A percentile compares a stretch with the other conserved stretches of the same genome.
phyloP scores from a whole-genome alignment of 805 yeast species.

The Candida parachauliodes region DNA sequence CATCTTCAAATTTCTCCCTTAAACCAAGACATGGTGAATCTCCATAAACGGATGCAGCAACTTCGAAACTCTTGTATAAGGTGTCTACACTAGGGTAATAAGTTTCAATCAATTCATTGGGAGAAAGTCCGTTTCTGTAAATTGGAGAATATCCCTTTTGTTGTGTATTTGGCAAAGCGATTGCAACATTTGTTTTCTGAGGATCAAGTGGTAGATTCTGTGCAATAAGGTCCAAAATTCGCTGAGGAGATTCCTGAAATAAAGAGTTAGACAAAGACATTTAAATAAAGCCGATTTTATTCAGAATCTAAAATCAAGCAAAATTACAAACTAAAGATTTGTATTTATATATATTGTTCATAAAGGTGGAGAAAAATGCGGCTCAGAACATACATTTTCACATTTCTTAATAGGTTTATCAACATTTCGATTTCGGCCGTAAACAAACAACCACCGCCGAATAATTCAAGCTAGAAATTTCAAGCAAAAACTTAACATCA shows the following conservation, averaged over 20 bases:
- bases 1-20: conserved; percentile 27
- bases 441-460: no score
- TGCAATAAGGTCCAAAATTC: conserved; percentile 9
- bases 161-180: conserved; percentile 16
- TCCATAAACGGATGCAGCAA: conserved; percentile 34
- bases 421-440: no score
- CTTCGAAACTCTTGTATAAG: conserved; percentile 41
- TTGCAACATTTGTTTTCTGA: conserved; percentile 8
- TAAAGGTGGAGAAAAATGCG: no score
- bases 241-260: conserved; percentile 14
- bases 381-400: no score
- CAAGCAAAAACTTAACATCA: no score
- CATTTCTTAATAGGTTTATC: no score
- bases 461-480: no score
- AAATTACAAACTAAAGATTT: no score
- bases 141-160: conserved; percentile 25
- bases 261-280: no score
- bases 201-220: conserved; percentile 13
- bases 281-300: no score
- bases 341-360: no score
- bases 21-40: conserved; percentile 45
- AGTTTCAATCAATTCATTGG: conserved; percentile 23
- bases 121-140: conserved; percentile 24
- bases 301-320: no score
- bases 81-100: conserved; percentile 47